Evolutionary conservation across 805 yeast genomes (phyloP), one percentile per base, ranked within the genome.

Genomic region (Saitoella complicata): DNA sequence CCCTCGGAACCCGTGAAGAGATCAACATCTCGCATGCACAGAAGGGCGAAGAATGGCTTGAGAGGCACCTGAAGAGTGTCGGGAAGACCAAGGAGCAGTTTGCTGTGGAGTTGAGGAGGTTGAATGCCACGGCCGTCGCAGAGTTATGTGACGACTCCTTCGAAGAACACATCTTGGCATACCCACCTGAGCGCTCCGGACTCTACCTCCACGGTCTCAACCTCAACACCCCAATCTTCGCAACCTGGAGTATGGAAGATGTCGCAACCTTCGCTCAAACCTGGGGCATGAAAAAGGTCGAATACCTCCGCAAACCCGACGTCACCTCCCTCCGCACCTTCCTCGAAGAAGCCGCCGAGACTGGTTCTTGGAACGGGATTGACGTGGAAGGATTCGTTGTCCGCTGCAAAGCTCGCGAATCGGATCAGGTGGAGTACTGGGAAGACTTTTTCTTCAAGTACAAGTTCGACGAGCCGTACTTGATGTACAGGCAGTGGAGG

Each of bases 341-440:
- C 52, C 60, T 87, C 30, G 71, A 75, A 4, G 64, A 66, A 0
- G 69, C 78, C 45, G 71, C 79, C 0, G 61, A 68, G 45, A 73
- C 80, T 0, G 97, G 97, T 0, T 68, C 76, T 1, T 85, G 75
- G 60, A 64, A 80, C 1, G 76, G 73, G 1, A 64, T 68, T 36
- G 95, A 85, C 51, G 71, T 83, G 6, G 99, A 91, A 63, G 99
- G 99, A 0, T 91, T 88, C 65, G 99, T 91, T 1, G 68, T 91
- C 4, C 69, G 98, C 45, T 75, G 87, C 53, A 67, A 70, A 40
- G 45, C 41, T 5, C 33, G 30, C 7, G 37, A 45, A 3, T 31
- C 45, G 2, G 21, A 13, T 2, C 11, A 50, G 1, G 35, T 45
- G 1, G 49, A 48, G 1, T 11, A 7, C n/a, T 32, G 38, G 5